Evolutionary conservation across 768 basidiomycete genomes (phyloP), one percentile per base, ranked within the genome.

Genomic region (Boletellus ananas): DNA sequence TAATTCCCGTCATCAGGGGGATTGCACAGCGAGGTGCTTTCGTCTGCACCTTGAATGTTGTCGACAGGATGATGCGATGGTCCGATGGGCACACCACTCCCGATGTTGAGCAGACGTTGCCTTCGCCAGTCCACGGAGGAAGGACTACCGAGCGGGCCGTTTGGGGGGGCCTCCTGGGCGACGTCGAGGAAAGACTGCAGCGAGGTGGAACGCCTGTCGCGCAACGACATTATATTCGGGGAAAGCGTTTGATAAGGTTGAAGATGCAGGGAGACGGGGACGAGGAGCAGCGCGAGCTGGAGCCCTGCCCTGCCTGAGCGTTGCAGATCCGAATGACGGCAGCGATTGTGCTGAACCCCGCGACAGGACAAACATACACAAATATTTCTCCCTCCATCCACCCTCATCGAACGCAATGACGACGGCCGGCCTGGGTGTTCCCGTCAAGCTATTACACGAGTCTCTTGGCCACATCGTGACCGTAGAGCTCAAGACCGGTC

Each of bases 401-500:
- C 47, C 50, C 46, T 46, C 49, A 52, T 48, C 45, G 31, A 51
- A 43, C 35, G 58, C 31, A 58, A 74, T 68, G 68, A 52, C 84
- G 67, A 84, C 65, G 41, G 65, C 69, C 43, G 76, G 90, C 55
- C 80, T 96, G 53, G 94, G 94, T 67, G 90, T 97, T 50, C 95
- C 95, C 53, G 89, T 96, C 56, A 98, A 98, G 70, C 82, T 99
- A 43, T 77, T 98, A 38, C 95, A 98, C 64, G 96, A 98, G 74
- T 90, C 91, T 48, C 76, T 98, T 25, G 96, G 96, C 18, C 96
- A 99, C 64, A 76, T 97, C 48, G 88, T 99, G 57, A 97, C 95
- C 5, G 92, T 94, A n/a, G 96, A 99, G 70, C 81, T 97, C 49
- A 98, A 98, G 72, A 96, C 94, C 2, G 95, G 94, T 10, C 94